Conservation (phyloP, 306 rosid species). For the Crataegus laevigata region DNA sequence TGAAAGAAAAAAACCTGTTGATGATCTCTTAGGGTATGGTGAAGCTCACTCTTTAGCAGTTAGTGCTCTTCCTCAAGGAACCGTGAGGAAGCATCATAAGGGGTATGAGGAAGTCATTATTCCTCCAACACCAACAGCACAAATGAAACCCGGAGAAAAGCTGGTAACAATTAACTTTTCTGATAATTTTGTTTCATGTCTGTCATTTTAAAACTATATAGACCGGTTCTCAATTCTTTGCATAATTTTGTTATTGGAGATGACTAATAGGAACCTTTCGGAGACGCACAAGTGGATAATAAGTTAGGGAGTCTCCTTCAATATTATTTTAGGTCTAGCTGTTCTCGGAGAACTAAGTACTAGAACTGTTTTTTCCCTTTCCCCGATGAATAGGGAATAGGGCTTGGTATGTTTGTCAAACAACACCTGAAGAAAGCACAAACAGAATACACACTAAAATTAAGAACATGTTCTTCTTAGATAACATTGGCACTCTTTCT, state of each 20-base stretch:
- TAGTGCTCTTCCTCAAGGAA: constrained; percentile 97
- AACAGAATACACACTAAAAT: neutral
- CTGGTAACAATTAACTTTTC: constrained; percentile 49
- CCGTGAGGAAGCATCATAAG: constrained; percentile 60
- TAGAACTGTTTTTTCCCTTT: neutral
- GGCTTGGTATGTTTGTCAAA: neutral
- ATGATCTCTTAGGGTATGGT: constrained; percentile 69
- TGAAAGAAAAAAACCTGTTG: constrained; percentile 58
- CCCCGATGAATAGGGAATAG: neutral
- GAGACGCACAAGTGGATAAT: neutral
- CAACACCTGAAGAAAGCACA: neutral
- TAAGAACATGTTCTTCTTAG: neutral
- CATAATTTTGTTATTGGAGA: neutral
- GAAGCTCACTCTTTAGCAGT: constrained; percentile 49
- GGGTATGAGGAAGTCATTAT: constrained; percentile 90
- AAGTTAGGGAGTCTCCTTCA: neutral
- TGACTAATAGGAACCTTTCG: neutral
- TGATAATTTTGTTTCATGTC: constrained; percentile 17
- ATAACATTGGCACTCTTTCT: neutral
- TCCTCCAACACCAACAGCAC: constrained; percentile 78
- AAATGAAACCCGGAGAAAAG: constrained; percentile 94
- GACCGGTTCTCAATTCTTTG: neutral
- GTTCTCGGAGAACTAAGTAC: neutral
- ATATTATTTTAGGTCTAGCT: neutral
- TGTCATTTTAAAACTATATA: constrained; percentile 1